Conservation (phyloP, 352 stramenopile species). For the Plasmopara muralis region DNA sequence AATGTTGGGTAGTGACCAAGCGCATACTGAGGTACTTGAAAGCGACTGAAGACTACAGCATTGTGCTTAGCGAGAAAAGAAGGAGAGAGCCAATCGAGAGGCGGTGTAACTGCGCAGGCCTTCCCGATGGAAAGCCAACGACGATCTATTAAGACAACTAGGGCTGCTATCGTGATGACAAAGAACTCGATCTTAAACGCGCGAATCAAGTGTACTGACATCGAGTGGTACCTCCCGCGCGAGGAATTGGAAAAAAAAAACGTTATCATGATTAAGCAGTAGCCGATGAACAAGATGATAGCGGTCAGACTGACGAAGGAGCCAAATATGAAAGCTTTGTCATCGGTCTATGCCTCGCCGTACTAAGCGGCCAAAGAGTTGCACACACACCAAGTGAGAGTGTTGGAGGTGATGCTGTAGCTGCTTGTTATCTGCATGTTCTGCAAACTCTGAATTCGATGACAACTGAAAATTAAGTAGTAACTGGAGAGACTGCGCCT, state of each 20-base stretch:
- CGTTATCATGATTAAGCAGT: not conserved
- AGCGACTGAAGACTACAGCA: too few species aligned
- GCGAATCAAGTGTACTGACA: not conserved
- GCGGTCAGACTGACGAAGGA: not conserved
- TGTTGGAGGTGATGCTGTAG: too few species aligned
- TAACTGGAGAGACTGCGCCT: too few species aligned
- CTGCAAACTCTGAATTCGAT: too few species aligned
- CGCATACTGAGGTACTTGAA: not conserved
- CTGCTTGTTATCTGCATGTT: too few species aligned
- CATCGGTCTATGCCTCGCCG: too few species aligned
- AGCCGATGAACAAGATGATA: not conserved
- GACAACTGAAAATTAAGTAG: too few species aligned
- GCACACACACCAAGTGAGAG: too few species aligned
- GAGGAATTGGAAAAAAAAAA: not conserved
- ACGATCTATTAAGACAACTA: not conserved
- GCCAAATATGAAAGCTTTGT: too few species aligned
- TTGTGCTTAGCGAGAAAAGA: not conserved
- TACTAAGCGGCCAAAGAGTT: too few species aligned
- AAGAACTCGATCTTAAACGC: not conserved
- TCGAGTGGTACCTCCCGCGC: not conserved
- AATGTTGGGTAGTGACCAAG: not conserved
- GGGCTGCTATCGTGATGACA: not conserved
- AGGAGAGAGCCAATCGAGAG: not conserved
- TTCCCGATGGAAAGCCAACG: not conserved
- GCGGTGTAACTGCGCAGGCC: not conserved